A percentile compares a stretch with the other conserved stretches of the same genome.
Conservation (phyloP, 2,329 filamentous ascomycete species). For the Exophiala sp. region DNA sequence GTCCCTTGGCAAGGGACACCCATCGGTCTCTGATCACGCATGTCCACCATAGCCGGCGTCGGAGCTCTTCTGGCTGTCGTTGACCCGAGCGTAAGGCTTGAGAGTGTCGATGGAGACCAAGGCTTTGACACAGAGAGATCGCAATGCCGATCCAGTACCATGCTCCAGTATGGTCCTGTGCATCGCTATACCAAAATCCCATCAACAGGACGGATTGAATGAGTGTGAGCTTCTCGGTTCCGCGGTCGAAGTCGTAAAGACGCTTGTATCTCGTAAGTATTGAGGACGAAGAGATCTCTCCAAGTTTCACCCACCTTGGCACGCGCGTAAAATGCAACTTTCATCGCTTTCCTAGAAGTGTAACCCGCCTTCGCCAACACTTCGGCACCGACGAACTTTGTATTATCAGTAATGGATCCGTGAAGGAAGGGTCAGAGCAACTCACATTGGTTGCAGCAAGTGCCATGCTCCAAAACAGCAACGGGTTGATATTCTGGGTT, state of each 20-base stretch:
- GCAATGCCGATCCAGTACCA: slow-evolving; percentile 48
- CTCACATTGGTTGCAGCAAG: no score
- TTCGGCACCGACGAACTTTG: no score
- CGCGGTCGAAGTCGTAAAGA: slow-evolving; percentile 23
- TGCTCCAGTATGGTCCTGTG: slow-evolving; percentile 40
- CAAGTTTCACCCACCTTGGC: no score
- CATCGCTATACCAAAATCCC: slow-evolving; percentile 42
- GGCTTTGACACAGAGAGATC: slow-evolving; percentile 41
- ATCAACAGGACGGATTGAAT: slow-evolving; percentile 44
- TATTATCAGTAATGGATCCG: no score
- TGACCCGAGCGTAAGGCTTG: no score
- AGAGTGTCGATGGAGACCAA: slow-evolving; percentile 38
- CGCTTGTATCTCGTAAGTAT: slow-evolving; percentile 23
- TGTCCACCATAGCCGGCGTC: neutral
- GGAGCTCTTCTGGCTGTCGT: no score
- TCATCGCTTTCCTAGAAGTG: no score
- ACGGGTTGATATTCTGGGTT: neutral
- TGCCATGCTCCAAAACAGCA: slow-evolving; percentile 12
- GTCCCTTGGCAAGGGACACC: neutral
- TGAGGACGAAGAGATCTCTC: no score
- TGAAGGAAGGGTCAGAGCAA: no score
- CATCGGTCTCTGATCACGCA: slow-evolving; percentile 1
- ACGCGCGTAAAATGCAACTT: no score
- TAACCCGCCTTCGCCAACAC: no score
- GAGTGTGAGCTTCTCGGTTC: slow-evolving; percentile 38